Percentiles rank a stretch among this genome's conserved stretches.
Evolutionary conservation across 345 rosid species (phyloP).

Genomic region (Populus euphratica): DNA sequence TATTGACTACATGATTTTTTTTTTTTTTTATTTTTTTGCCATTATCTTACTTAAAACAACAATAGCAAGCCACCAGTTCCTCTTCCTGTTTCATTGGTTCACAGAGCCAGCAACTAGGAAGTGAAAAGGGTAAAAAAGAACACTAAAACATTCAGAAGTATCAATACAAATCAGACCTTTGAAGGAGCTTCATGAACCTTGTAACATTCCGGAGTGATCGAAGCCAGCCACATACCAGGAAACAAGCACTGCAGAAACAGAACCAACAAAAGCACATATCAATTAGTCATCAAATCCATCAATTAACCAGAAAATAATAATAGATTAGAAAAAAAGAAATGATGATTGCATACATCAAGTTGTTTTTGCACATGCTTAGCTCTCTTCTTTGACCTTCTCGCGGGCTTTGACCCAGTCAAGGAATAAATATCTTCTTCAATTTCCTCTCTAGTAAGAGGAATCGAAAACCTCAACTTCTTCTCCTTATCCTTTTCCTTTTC

Average conservation of each 20-base stretch:
- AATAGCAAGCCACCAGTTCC: background rate
- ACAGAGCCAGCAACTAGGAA: background rate
- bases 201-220: conserved; percentile 21
- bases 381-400: conserved; percentile 26
- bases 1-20: background rate
- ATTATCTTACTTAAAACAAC: background rate
- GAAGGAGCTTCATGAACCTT: conserved; percentile 17
- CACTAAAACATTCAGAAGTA: background rate
- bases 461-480: conserved; percentile 20
- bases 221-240: conserved; percentile 29
- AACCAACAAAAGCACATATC: background rate
- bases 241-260: conserved; percentile 21
- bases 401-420: conserved; percentile 28
- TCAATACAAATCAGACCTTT: conserved; percentile 12
- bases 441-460: conserved; percentile 26
- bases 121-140: background rate
- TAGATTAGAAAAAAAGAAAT: background rate
- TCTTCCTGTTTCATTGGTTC: background rate
- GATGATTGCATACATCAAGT: conserved; percentile 17
- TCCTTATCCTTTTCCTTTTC: conserved; percentile 8
- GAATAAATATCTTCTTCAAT: conserved; percentile 28
- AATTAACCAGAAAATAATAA: background rate
- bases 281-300: background rate
- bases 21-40: background rate
- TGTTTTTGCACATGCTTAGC: conserved; percentile 27